Evolutionary conservation across 2,329 filamentous ascomycete genomes (phyloP).

Genomic region (Beauveria caledonica): DNA sequence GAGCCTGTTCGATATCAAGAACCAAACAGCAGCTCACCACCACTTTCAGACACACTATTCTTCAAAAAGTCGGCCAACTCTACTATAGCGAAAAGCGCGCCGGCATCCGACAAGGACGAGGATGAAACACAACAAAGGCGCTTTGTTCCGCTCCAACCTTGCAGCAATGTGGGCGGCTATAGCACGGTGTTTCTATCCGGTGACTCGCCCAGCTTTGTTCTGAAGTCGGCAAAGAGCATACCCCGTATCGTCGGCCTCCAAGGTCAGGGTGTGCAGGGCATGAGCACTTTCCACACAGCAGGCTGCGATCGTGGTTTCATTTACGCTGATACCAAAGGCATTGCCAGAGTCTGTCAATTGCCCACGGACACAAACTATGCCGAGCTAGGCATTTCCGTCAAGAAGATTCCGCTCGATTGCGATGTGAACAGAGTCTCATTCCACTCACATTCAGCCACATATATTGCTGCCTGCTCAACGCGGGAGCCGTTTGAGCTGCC

Average conservation of each 20-base stretch:
- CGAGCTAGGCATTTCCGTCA: constrained; percentile 68
- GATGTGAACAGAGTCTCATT: constrained; percentile 69
- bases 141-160: constrained; percentile 46
- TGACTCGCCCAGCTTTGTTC: constrained; percentile 67
- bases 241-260: constrained; percentile 69
- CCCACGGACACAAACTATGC: constrained; percentile 58
- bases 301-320: constrained; percentile 77
- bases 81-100: constrained; percentile 50
- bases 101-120: constrained; percentile 42
- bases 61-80: constrained; percentile 71
- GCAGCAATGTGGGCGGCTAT: constrained; percentile 65
- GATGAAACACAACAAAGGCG: constrained; percentile 34
- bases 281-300: constrained; percentile 70
- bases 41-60: constrained; percentile 50
- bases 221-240: constrained; percentile 70
- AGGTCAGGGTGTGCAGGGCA: constrained; percentile 57
- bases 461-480: constrained; percentile 65
- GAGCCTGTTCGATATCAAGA: constrained; percentile 58
- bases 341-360: constrained; percentile 65
- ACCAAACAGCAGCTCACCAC: constrained; percentile 19
- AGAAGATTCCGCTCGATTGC: constrained; percentile 60
- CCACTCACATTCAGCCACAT: constrained; percentile 65
- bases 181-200: constrained; percentile 78
- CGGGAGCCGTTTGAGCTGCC: constrained; percentile 70
- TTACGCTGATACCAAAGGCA: constrained; percentile 66